Percentiles rank a stretch among this genome's conserved stretches.
These are phyloP conservation scores for Dictyophora rubrovolvata DNA, from an alignment of 768 basidiomycete species.

Conservation along the genomic window DNA sequence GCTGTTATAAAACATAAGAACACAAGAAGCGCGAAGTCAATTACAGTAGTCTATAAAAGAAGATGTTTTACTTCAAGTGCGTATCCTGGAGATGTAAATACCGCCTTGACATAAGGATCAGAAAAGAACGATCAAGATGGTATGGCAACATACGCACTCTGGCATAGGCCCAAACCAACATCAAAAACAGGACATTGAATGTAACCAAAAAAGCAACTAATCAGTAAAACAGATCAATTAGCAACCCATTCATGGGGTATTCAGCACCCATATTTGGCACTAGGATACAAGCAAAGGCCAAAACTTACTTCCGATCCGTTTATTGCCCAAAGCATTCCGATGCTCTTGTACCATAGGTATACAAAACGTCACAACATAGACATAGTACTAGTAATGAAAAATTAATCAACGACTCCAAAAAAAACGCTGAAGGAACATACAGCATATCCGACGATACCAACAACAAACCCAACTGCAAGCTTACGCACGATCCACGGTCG, in stretches of 20 bases:
- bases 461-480: slow-evolving; percentile 47
- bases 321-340: slow-evolving; percentile 33
- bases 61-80: background rate
- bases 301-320: slow-evolving; percentile 57
- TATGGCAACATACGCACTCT: slow-evolving; percentile 35
- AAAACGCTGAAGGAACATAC: slow-evolving; percentile 6
- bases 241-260: background rate
- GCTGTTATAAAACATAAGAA: slow-evolving; percentile 12
- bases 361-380: slow-evolving; percentile 66
- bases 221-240: background rate
- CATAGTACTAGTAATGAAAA: slow-evolving; percentile 36
- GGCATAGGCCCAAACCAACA: slow-evolving; percentile 72
- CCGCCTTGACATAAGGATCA: slow-evolving; percentile 30
- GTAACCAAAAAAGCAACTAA: slow-evolving; percentile 59
- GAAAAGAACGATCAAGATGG: background rate
- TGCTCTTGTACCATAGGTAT: slow-evolving; percentile 53
- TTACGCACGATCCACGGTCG: slow-evolving; percentile 70
- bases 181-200: slow-evolving; percentile 52
- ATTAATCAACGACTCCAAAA: background rate
- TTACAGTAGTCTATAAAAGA: background rate
- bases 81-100: slow-evolving; percentile 50
- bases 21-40: background rate
- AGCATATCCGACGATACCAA: slow-evolving; percentile 55
- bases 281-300: background rate
- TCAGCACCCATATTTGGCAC: background rate